These are phyloP conservation scores for Kitagawia praeruptora DNA, from an alignment of 129 eudicot species.

Conservation along the genomic window DNA sequence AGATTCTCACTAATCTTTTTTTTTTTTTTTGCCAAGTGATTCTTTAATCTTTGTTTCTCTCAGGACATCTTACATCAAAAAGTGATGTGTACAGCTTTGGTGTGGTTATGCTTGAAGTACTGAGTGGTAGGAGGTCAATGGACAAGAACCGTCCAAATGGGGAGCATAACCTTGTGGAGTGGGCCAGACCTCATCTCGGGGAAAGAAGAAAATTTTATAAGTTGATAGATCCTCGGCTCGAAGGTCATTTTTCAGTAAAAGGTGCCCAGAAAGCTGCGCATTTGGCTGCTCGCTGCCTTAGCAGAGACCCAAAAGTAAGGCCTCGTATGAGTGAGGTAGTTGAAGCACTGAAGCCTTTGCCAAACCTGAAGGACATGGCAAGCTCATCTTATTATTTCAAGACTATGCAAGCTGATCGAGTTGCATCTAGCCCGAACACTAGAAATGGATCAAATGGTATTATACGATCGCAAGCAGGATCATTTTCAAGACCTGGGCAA, in stretches of 20 bases:
- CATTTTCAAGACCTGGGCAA: slow-evolving; percentile 59
- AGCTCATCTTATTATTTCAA: slow-evolving; percentile 50
- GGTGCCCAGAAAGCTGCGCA: slow-evolving; percentile 63
- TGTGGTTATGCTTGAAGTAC: slow-evolving; percentile 51
- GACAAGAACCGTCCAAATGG: slow-evolving; percentile 61
- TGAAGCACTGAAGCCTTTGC: slow-evolving; percentile 45
- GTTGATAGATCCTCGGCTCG: slow-evolving; percentile 50
- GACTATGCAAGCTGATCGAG: slow-evolving; percentile 46
- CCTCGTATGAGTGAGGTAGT: slow-evolving; percentile 60
- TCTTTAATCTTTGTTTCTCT: neutral
- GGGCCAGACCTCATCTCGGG: slow-evolving; percentile 59
- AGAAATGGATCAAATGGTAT: slow-evolving; percentile 33
- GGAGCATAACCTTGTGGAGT: slow-evolving; percentile 59
- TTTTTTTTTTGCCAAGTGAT: neutral
- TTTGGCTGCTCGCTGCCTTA: slow-evolving; percentile 53
- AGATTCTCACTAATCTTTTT: neutral
- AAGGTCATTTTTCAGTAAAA: slow-evolving; percentile 50
- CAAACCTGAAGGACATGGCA: slow-evolving; percentile 59
- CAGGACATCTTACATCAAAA: slow-evolving; percentile 52
- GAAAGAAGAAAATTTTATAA: slow-evolving; percentile 42
- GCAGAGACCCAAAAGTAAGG: slow-evolving; percentile 53
- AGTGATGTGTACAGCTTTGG: slow-evolving; percentile 68
- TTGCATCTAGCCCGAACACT: slow-evolving; percentile 45
- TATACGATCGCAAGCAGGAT: slow-evolving; percentile 28
- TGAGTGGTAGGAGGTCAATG: slow-evolving; percentile 55